These are phyloP conservation scores for Chlorella sp. DNA, from an alignment of 139 green algal species.

Conservation along the genomic window DNA sequence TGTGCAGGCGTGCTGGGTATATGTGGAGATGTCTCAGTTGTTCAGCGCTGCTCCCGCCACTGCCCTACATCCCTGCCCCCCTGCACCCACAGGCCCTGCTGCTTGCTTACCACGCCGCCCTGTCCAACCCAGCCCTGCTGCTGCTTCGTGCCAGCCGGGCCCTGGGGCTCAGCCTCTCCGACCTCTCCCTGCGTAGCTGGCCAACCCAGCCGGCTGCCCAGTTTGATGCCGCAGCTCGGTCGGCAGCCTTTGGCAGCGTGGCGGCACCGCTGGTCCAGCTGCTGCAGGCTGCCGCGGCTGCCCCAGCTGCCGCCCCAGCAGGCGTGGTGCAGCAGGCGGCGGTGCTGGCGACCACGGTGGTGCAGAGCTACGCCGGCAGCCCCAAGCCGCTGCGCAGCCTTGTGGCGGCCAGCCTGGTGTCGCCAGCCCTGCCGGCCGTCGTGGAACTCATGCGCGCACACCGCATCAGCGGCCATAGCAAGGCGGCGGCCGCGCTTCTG, in stretches of 20 bases:
- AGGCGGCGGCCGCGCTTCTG: slow-evolving; percentile 16
- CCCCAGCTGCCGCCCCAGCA: neutral
- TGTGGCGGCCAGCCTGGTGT: neutral
- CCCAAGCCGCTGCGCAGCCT: slow-evolving; percentile 33
- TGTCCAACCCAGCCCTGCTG: neutral
- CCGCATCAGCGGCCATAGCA: neutral
- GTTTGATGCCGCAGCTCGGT: neutral
- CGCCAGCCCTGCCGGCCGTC: neutral
- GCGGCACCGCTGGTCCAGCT: neutral
- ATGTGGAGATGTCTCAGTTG: too few species aligned
- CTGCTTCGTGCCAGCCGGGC: slow-evolving; percentile 8
- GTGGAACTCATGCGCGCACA: neutral
- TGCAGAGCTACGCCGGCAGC: slow-evolving; percentile 35
- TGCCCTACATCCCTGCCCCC: neutral
- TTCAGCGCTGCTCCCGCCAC: too few species aligned
- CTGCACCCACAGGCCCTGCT: neutral
- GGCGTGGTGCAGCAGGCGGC: neutral
- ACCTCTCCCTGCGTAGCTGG: slow-evolving; percentile 36
- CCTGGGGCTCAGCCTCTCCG: slow-evolving; percentile 29
- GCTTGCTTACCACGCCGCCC: neutral
- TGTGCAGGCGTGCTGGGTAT: too few species aligned
- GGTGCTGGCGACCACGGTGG: neutral
- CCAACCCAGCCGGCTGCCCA: neutral
- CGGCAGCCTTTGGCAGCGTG: neutral
- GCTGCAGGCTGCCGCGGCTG: neutral